phyloP scores from a whole-genome alignment of 345 rosid genomes.

The Pistacia integerrima region DNA sequence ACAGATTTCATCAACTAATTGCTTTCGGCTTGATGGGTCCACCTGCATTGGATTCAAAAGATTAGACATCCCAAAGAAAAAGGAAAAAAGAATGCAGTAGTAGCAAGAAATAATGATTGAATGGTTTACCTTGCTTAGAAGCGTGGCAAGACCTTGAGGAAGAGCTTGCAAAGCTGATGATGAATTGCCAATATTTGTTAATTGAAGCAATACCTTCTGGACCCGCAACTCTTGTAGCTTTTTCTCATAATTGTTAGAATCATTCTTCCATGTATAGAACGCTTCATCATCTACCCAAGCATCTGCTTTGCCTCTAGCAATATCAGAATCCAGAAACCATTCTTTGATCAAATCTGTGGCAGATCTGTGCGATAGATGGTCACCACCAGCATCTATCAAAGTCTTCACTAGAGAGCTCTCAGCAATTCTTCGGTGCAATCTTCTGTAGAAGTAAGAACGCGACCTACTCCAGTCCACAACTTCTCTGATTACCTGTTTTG shows the following conservation, averaged over 20 bases:
- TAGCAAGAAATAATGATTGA: conserved; percentile 8
- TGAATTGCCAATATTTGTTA: conserved; percentile 69
- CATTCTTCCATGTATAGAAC: conserved; percentile 82
- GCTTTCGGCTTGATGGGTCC: conserved; percentile 64
- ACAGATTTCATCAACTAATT: conserved; percentile 53
- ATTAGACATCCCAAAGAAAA: conserved; percentile 8
- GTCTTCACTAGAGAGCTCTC: conserved; percentile 70
- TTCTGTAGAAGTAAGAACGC: conserved; percentile 70
- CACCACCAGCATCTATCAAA: conserved; percentile 69
- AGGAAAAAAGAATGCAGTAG: conserved; percentile 9
- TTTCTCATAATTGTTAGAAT: conserved; percentile 55
- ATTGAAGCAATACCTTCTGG: conserved; percentile 70
- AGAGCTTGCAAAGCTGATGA: conserved; percentile 71
- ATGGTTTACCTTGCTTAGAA: conserved; percentile 76
- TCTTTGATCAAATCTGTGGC: conserved; percentile 67
- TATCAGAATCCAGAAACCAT: conserved; percentile 75
- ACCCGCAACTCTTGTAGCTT: conserved; percentile 71
- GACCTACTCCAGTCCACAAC: conserved; percentile 84
- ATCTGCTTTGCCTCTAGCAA: conserved; percentile 53
- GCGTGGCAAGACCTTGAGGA: conserved; percentile 84
- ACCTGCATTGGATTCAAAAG: conserved; percentile 57
- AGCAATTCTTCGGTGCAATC: conserved; percentile 70
- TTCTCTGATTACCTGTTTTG: conserved; percentile 87
- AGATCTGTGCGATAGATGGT: conserved; percentile 58
- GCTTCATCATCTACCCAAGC: conserved; percentile 81